Conservation (phyloP, 1,284 basidiomycete species). For the Ceratobasidium papillatum region DNA sequence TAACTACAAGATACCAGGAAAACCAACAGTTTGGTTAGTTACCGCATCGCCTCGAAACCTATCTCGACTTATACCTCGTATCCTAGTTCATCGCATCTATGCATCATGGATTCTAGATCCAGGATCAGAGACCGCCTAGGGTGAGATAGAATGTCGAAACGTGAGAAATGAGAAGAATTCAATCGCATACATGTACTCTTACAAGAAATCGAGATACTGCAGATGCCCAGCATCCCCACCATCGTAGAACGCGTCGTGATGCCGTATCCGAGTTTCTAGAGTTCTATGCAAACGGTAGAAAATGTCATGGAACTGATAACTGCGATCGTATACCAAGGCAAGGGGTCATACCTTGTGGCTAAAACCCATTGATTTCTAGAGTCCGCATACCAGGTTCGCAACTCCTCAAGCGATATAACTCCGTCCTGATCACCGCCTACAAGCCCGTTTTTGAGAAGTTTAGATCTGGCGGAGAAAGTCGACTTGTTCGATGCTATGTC, state of each 20-base stretch:
- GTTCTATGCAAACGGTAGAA: constrained; percentile 3
- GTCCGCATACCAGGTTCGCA: constrained; percentile 33
- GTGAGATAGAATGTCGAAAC: background rate
- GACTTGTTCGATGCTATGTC: constrained; percentile 27
- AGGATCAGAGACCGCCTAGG: constrained; percentile 27
- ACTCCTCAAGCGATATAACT: constrained; percentile 20
- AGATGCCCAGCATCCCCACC: constrained; percentile 35
- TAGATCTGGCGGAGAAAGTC: constrained; percentile 13
- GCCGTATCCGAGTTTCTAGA: constrained; percentile 26
- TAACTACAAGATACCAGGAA: constrained; percentile 5
- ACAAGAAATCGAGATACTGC: constrained; percentile 38
- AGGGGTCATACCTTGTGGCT: constrained; percentile 25
- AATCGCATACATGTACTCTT: background rate
- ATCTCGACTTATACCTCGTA: constrained; percentile 22
- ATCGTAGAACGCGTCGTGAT: constrained; percentile 28
- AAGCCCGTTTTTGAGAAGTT: constrained; percentile 8
- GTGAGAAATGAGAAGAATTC: constrained; percentile 8
- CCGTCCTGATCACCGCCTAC: background rate
- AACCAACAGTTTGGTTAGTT: constrained; percentile 4
- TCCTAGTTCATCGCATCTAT: constrained; percentile 37
- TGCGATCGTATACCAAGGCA: background rate
- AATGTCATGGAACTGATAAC: background rate
- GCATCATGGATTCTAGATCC: constrained; percentile 30
- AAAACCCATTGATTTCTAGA: constrained; percentile 32
- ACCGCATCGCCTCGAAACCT: background rate